Evolutionary conservation across 306 rosid genomes (phyloP), one percentile per base, ranked within the genome.

Genomic region (Gastrolobium bilobum): DNA sequence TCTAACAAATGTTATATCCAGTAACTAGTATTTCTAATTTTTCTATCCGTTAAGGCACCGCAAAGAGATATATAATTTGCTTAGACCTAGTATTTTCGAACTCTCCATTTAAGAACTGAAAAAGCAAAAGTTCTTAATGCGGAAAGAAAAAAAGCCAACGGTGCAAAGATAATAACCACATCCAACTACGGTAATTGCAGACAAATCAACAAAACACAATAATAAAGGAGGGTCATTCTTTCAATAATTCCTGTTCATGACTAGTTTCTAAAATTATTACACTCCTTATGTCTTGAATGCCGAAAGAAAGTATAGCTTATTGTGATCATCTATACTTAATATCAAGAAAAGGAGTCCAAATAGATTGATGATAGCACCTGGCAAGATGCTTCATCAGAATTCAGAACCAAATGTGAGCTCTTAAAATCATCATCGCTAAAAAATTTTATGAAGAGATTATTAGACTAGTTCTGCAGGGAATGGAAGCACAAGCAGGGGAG

Each of bases 161-260:
- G 34, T 26, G 40, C 54, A 10, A 43, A 44, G n/a, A 76, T 37
- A 10, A 47, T 14, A 10, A 7, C 38, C 47, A 66, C 67, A 43
- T 42, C 65, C 48, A 54, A 4, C 61, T 1, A 35, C n/a, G n/a
- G n/a, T n/a, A n/a, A n/a, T n/a, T n/a, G n/a, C n/a, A n/a, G n/a
- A n/a, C n/a, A n/a, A n/a, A n/a, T n/a, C 34, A 71, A 10, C 39
- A 62, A 71, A 79, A 50, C 59, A 69, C 33, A 3, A 57, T 11
- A 6, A 34, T 4, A 58, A n/a, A 30, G 30, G 26, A 44, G 46
- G 40, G 63, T 2, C 51, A 15, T 6, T 72, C 66, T 29, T 40
- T 43, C 42, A 30, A 51, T 35, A 33, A 46, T 46, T 42, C 54
- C 26, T 48, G 72, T 69, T 59, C 71, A 46, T 46, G 71, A 68